A percentile compares a stretch with the other conserved stretches of the same genome.
phyloP scores from a whole-genome alignment of 1,139 yeast species.

The Diutina siamensis region DNA sequence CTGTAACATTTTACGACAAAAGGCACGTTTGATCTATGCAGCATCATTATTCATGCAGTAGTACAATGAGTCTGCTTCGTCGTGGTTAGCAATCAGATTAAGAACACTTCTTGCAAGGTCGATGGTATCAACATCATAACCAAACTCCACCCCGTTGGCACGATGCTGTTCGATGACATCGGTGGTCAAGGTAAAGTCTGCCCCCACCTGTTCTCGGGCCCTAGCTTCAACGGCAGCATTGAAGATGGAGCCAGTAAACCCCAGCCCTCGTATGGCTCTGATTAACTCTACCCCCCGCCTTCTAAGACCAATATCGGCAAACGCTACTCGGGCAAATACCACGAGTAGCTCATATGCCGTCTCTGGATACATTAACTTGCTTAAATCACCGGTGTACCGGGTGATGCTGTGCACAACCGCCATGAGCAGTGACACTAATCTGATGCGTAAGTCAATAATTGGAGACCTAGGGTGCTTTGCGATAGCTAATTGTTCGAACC shows the following conservation, averaged over 20 bases:
- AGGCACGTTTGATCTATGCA: background rate
- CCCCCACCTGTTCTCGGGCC: constrained; percentile 19
- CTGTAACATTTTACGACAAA: background rate
- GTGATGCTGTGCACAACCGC: constrained; percentile 24
- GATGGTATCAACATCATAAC: constrained; percentile 48
- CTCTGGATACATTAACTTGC: constrained; percentile 27
- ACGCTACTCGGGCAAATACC: constrained; percentile 45
- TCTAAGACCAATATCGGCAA: constrained; percentile 33
- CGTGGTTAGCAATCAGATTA: constrained; percentile 58
- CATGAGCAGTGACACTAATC: constrained; percentile 28
- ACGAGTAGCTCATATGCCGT: constrained; percentile 39
- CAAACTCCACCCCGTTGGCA: constrained; percentile 3
- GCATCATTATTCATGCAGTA: constrained; percentile 41
- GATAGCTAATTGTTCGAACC: constrained; percentile 40
- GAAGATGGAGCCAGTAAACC: constrained; percentile 20
- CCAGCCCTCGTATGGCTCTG: constrained; percentile 16
- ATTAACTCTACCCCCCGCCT: constrained; percentile 25
- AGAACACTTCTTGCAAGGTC: constrained; percentile 64
- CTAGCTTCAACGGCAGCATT: constrained; percentile 30
- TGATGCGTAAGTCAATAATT: constrained; percentile 27
- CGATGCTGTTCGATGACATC: background rate
- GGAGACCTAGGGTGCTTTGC: constrained; percentile 37
- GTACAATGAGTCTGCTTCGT: constrained; percentile 70
- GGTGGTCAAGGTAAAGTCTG: background rate
- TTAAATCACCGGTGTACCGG: constrained; percentile 20